Base-by-base conservation (phyloP, 108 stramenopile genomes). In the Skeletonema potamos region DNA sequence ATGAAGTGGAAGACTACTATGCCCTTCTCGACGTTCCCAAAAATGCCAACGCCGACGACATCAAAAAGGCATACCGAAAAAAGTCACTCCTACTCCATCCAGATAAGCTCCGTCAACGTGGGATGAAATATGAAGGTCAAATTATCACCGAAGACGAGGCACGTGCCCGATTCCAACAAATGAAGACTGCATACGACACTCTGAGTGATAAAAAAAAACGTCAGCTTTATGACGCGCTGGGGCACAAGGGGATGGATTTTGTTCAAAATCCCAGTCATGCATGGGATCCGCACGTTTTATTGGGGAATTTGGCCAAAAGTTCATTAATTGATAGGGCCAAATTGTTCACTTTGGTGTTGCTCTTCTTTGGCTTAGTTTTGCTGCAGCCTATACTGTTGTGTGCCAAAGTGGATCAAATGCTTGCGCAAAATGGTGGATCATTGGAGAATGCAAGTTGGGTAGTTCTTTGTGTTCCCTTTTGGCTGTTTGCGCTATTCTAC, bases 1-100 rank as follows among this genome's bases (percentile, higher is more conserved):
- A 72, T 12, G 64, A 33, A 39, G 48, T 22, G 1, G 48, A 51
- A 51, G 86, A 89, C 34, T 93, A 75, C 73, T 93, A 93, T 74
- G 77, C 72, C 15, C 65, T 93, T 51, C 75, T 93, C 9, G 87
- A 75, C 22, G 59, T 93, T 13, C 29, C 73, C 28, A 61, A 55
- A 27, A 67, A 65, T 64, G 87, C 89, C 18, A 86, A 77, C 4
- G 59, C 76, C 9, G 91, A 92, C 36, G 86, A 89, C 46, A 81
- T 94, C 57, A 84, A 87, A 67, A 91, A 89, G 70, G 93, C 93
- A 27, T 94, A 94, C 84, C 77, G 84, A 55, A 87, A 89, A 43
- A 76, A 74, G 20, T 84, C 83, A 8, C 74, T 94, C 44, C 70
- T 71, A 68, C 68, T 90, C 58, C 93, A 94, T 58, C 93, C 93